Evolutionary conservation across 305 asterid genomes (phyloP).

Genomic region (Petunia hybrid): DNA sequence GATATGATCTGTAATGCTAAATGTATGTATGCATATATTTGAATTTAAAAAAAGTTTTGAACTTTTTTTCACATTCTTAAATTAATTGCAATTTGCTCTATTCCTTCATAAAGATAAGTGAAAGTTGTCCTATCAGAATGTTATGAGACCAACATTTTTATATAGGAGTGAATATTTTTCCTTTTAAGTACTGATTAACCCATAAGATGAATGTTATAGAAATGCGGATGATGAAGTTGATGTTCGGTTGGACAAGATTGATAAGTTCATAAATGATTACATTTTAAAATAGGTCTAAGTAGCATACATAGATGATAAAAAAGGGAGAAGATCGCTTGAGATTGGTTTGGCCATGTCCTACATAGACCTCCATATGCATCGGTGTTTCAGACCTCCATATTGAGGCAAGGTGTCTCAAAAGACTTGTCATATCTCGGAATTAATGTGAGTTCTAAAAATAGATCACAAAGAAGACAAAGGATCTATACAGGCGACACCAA

Average conservation of each 20-base stretch:
- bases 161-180: background rate
- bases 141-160: background rate
- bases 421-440: background rate
- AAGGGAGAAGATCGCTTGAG: background rate
- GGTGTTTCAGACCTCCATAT: background rate
- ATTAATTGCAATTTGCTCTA: background rate
- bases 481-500: background rate
- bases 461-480: background rate
- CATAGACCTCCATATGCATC: background rate
- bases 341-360: background rate
- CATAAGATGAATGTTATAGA: background rate
- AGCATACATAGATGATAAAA: background rate
- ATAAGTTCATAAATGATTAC: background rate
- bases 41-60: background rate
- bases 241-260: constrained; percentile 3
- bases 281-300: background rate
- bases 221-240: background rate
- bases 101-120: background rate
- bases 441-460: background rate
- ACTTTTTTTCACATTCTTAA: background rate
- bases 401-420: constrained; percentile 1
- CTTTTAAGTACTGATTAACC: background rate
- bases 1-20: background rate
- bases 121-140: background rate
- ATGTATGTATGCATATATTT: background rate